Evolutionary conservation across 257 asterid genomes (phyloP), one percentile per base, ranked within the genome.

Genomic region (Capsicum baccatum): DNA sequence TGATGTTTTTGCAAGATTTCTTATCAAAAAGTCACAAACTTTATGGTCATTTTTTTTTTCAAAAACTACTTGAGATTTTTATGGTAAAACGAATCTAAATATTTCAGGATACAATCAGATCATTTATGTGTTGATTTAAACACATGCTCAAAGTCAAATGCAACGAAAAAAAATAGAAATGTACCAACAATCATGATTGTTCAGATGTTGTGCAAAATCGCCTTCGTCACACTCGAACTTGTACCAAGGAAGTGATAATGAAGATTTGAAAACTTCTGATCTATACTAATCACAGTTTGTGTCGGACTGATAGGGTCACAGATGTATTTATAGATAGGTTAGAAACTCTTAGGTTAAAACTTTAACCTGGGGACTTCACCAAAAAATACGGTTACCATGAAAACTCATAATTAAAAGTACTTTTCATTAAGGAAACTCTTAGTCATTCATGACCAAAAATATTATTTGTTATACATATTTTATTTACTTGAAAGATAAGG

Each of bases 251-350:
- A 62, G 10, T 62, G 68, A 62, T 62, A 9, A 62, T 14, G 5
- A 62, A 62, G 3, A 9, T 62, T 4, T 62, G 9, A 62, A 62
- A 62, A 3, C 11, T 62, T 62, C 4, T 62, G 1, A 6, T 19
- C 8, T 4, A 21, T 9, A 8, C 4, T 3, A 9, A 9, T 0
- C 39, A 4, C 1, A 19, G 3, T 19, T 9, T 21, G 39, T 4
- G 15, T 0, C 8, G 15, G 0, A 62, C 8, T 19, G 1, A 62
- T 19, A 35, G 39, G 21, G 0, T 0, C 15, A 13, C 15, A 19
- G 15, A 62, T 7, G 9, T 12, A 9, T 62, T 62, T 62, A 10
- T 9, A 62, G 8, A 4, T 19, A 19, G 68, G 15, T 14, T 8
- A 50, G 11, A 2, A 8, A 50, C 11, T 50, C 0, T 50, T 50